Conservation (phyloP, 768 basidiomycete genomes). For the Infundibulicybe gibba region DNA sequence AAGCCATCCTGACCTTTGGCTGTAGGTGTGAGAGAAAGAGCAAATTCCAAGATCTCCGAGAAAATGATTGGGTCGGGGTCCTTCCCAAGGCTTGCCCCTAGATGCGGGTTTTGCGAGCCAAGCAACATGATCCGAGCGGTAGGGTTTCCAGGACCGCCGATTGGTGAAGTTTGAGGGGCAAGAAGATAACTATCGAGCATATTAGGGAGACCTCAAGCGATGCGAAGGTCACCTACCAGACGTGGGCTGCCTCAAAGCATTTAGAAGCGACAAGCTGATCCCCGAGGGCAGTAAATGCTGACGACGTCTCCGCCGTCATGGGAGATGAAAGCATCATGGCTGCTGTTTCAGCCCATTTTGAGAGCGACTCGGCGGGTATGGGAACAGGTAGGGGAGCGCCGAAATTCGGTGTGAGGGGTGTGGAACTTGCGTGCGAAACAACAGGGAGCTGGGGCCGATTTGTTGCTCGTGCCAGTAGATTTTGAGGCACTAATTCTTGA, state of each 20-base stretch:
- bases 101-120: conserved; percentile 61
- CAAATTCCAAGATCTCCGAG: conserved; percentile 91
- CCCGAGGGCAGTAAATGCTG: conserved; percentile 79
- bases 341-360: conserved; percentile 82
- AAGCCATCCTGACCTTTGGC: conserved; percentile 87
- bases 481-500: conserved; percentile 68
- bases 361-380: conserved; percentile 61
- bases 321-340: conserved; percentile 80
- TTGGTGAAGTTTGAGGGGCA: conserved; percentile 72
- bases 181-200: conserved; percentile 69
- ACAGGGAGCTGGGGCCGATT: conserved; percentile 35
- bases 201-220: conserved; percentile 6
- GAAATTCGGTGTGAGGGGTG: conserved; percentile 68
- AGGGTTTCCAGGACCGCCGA: conserved; percentile 69
- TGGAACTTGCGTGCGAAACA: conserved; percentile 25
- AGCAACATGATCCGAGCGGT: conserved; percentile 68
- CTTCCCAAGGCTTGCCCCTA: conserved; percentile 47
- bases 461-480: conserved; percentile 39
- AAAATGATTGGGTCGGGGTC: conserved; percentile 78
- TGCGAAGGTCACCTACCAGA: conserved; percentile 58
- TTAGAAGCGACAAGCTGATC: conserved; percentile 73
- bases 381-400: conserved; percentile 35
- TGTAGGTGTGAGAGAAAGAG: conserved; percentile 66
- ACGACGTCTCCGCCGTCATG: conserved; percentile 62
- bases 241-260: conserved; percentile 84